Base-by-base conservation (phyloP, 2,329 filamentous ascomycete species). In the Fusarium chuoi region DNA sequence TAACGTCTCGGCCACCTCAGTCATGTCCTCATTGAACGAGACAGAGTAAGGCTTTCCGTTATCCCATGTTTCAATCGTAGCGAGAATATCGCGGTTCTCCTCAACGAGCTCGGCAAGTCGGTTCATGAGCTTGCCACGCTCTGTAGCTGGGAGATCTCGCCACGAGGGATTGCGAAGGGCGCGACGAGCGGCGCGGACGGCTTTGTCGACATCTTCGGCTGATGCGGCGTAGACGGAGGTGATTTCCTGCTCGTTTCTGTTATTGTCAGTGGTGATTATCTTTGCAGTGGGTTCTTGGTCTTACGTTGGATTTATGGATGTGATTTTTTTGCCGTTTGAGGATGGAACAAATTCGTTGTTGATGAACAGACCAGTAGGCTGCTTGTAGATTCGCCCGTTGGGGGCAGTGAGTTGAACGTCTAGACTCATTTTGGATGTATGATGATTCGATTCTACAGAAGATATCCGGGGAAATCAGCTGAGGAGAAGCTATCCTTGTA, bases 21-120 rank as follows among this genome's bases (percentile, higher is more conserved):
- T 84, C 11, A 95, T 74, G 78, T 95, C 93, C 58, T 92, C 92
- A 46, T 86, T 87, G n/a, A 91, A 79, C 0, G 93, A 86, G 18
- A 91, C 90, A 5, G 83, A 81, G 81, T 93, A 94, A 3, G 92
- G 91, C 65, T 82, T 82, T 80, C 92, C 94, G 76, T 95, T 95
- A 79, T 96, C 94, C 93, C 93, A 96, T 0, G 94, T 93, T 83
- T 97, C 94, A 12, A 87, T 81, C 4, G 85, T 86, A 10, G 85
- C 85, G 8, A 87, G 78, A 1, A 77, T 62, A 42, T 85, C 84
- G 35, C 85, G 86, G 79, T 96, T 86, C 78, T 90, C 81, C 71
- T 93, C 91, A 28, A 95, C 85, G 33, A 96, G 84, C 57, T 93
- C 88, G 17, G 92, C 91, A 20, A 96, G 88, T 79, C 91, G 93